These are phyloP conservation scores for Daldinia sp. DNA, from an alignment of 2,329 filamentous ascomycete genomes.

Conservation along the genomic window DNA sequence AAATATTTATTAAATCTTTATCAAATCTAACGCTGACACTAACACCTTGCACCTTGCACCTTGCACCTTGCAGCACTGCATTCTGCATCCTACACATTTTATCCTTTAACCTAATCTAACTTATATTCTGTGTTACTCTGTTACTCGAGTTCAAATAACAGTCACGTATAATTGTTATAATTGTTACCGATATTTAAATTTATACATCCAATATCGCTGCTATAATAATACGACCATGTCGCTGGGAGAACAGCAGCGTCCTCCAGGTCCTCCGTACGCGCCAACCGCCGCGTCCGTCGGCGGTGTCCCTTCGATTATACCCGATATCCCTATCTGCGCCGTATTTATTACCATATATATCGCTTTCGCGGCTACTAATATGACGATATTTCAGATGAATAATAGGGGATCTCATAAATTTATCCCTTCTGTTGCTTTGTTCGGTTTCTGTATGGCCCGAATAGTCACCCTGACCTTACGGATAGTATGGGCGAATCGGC, in stretches of 20 bases:
- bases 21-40: too few species aligned
- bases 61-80: too few species aligned
- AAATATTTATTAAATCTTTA: too few species aligned
- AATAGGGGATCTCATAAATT: slow-evolving; percentile 50
- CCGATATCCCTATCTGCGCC: slow-evolving; percentile 71
- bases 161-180: too few species aligned
- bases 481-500: slow-evolving; percentile 47
- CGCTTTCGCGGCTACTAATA: slow-evolving; percentile 61
- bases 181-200: background rate
- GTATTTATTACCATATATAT: slow-evolving; percentile 70
- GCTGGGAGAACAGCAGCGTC: slow-evolving; percentile 30
- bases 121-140: background rate
- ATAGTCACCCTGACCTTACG: slow-evolving; percentile 48
- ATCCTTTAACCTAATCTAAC: background rate
- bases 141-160: background rate
- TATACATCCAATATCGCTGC: background rate
- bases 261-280: slow-evolving; percentile 51
- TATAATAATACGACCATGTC: slow-evolving; percentile 28
- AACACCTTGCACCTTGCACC: too few species aligned
- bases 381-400: slow-evolving; percentile 60
- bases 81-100: too few species aligned
- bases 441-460: slow-evolving; percentile 51
- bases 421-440: slow-evolving; percentile 48
- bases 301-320: slow-evolving; percentile 60
- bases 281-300: slow-evolving; percentile 61